Evolutionary conservation across 306 rosid species (phyloP), one percentile per base, ranked within the genome.

Genomic region (Sicyos baderoa): DNA sequence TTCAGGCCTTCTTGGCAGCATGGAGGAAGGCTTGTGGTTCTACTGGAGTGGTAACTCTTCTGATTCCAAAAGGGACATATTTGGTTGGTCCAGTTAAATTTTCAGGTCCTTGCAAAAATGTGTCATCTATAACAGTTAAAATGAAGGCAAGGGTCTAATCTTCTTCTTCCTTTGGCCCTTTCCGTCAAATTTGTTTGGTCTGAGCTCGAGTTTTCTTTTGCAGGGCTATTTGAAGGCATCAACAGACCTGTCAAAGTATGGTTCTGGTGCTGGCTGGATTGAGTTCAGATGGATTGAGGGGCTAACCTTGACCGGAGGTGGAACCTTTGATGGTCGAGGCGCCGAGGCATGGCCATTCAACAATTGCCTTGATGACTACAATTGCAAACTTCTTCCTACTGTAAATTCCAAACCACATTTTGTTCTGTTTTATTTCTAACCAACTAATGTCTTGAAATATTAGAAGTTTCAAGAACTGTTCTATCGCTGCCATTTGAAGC

Each of bases 181-280:
- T 65, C 37, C 10, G 54, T n/a, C 18, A 5, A 8, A 29, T 23
- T 55, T 19, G 40, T 72, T 37, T 4, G 37, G 14, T 32, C 25
- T 49, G 40, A 32, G 68, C 53, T 58, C 27, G 0, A 44, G 16
- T 37, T 61, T 61, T 15, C 50, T 61, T 37, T 27, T 8, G 72
- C 80, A 83, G 87, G 84, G 87, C 45, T 72, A 83, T 62, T 59
- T 80, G 82, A 83, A 80, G 77, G 87, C 84, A 45, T 69, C 84
- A 45, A 80, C 78, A 21, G 77, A 72, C 74, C 74, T 80, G 77
- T 75, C 72, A 29, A 56, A 72, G 72, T 83, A 83, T 22, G 80
- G 73, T 56, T 72, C 29, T 5, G 73, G 80, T 37, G 77, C 79
- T 4, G 77, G 84, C 68, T 78, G 85, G 85, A 21, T 83, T 60